These are phyloP conservation scores for Tylopilus orsonianus DNA, from an alignment of 1,284 basidiomycete genomes.

Conservation along the genomic window DNA sequence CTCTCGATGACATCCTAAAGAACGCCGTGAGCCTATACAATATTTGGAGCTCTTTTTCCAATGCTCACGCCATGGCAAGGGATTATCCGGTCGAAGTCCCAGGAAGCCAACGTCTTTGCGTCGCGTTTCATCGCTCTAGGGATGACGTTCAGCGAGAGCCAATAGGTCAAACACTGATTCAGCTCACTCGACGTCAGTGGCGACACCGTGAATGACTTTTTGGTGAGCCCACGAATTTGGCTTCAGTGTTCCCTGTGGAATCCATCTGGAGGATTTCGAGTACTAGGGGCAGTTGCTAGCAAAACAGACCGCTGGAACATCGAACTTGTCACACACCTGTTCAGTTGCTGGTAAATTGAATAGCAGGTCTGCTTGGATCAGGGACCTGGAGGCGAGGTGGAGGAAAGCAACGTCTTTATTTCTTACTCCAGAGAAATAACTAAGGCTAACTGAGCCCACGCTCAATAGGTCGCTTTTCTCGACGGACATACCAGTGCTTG, in stretches of 20 bases:
- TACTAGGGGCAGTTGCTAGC: conserved; percentile 39
- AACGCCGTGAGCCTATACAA: conserved; percentile 8
- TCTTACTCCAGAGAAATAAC: conserved; percentile 78
- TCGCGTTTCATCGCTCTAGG: conserved; percentile 72
- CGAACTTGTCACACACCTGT: conserved; percentile 57
- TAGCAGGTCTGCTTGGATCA: conserved; percentile 87
- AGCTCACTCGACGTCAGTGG: conserved; percentile 28
- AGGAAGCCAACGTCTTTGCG: conserved; percentile 67
- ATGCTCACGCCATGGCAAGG: conserved; percentile 85
- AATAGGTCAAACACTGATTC: neutral
- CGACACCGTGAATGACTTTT: conserved; percentile 42
- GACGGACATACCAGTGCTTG: conserved; percentile 51
- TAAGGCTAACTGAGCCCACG: conserved; percentile 30
- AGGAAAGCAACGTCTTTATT: conserved; percentile 92
- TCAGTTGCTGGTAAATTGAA: conserved; percentile 89
- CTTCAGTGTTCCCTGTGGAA: conserved; percentile 51
- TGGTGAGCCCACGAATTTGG: conserved; percentile 64
- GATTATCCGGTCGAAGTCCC: conserved; percentile 90
- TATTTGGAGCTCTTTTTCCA: neutral
- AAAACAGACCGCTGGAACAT: neutral
- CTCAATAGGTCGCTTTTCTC: neutral
- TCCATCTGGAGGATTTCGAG: conserved; percentile 45
- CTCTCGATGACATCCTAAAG: conserved; percentile 78
- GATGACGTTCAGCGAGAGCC: neutral
- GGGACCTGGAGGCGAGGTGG: conserved; percentile 74